These are phyloP conservation scores for Aureobasidium sp. DNA, from an alignment of 2,329 filamentous ascomycete genomes.

Conservation along the genomic window DNA sequence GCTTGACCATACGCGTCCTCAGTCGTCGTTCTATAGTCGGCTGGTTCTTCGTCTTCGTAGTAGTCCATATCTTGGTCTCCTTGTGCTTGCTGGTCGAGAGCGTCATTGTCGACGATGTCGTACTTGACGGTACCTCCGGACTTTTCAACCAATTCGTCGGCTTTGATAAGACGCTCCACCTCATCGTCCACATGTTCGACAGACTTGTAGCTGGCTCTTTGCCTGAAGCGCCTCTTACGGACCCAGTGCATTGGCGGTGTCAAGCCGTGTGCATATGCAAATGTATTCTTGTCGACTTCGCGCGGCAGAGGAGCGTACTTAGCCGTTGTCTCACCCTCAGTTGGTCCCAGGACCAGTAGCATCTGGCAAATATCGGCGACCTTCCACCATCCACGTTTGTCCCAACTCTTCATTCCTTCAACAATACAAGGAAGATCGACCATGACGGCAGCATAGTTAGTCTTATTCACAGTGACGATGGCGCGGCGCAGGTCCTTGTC, in stretches of 20 bases:
- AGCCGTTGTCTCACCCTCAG: conserved; percentile 49
- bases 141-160: conserved; percentile 53
- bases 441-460: conserved; percentile 68
- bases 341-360: conserved; percentile 67
- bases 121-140: conserved; percentile 48
- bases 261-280: conserved; percentile 75
- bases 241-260: conserved; percentile 85
- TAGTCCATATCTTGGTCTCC: conserved; percentile 37
- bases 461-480: conserved; percentile 61
- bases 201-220: conserved; percentile 72
- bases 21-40: conserved; percentile 31
- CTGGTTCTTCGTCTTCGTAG: conserved; percentile 29
- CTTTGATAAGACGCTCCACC: conserved; percentile 65
- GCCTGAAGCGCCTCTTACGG: conserved; percentile 73
- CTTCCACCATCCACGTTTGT: conserved; percentile 79
- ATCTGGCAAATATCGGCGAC: conserved; percentile 85
- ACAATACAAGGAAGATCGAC: conserved; percentile 82
- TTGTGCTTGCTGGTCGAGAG: conserved; percentile 36
- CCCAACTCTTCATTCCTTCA: conserved; percentile 91
- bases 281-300: conserved; percentile 61
- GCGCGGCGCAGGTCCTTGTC: conserved; percentile 66
- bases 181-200: conserved; percentile 79
- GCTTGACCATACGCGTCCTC: conserved; percentile 27
- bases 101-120: conserved; percentile 35
- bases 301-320: conserved; percentile 55